Percentiles rank a stretch among this genome's conserved stretches.
Conservation (phyloP, 345 rosid genomes). For the Citrus glauca region DNA sequence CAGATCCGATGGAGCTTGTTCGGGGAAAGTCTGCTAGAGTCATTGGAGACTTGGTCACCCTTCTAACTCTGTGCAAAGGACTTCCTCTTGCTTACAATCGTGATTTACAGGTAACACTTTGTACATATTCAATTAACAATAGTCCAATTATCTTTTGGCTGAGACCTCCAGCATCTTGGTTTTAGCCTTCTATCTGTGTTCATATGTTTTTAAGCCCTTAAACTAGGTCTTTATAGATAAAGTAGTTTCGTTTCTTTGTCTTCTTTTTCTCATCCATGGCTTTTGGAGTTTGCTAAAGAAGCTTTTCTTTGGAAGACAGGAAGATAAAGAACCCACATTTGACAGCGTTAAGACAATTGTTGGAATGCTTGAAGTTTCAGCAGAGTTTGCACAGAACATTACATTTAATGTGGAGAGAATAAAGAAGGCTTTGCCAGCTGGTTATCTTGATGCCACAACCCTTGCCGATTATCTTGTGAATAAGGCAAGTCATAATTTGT, state of each 20-base stretch:
- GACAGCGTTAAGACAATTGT: conserved; percentile 80
- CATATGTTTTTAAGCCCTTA: not conserved
- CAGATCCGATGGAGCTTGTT: conserved; percentile 98
- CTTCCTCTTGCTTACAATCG: conserved; percentile 96
- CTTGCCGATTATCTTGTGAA: conserved; percentile 93
- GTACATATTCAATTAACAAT: not conserved
- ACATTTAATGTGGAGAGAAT: conserved; percentile 66
- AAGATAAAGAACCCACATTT: conserved; percentile 91
- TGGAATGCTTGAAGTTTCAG: conserved; percentile 93
- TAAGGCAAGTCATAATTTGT: conserved; percentile 50
- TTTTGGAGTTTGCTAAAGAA: not conserved
- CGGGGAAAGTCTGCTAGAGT: conserved; percentile 91
- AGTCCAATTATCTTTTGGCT: not conserved
- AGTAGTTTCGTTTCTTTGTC: not conserved
- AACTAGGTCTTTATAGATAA: not conserved
- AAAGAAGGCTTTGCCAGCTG: conserved; percentile 75
- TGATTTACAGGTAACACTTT: conserved; percentile 68
- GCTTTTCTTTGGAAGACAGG: conserved; percentile 40
- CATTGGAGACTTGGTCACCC: conserved; percentile 77
- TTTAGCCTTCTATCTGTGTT: not conserved
- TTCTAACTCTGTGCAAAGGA: conserved; percentile 89
- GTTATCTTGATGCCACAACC: conserved; percentile 92
- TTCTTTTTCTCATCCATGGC: not conserved
- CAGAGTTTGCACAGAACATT: conserved; percentile 86
- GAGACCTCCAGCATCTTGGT: not conserved